These are phyloP conservation scores for Porphyra umbilicalis DNA, from an alignment of 31 red algal genomes.

Conservation along the genomic window DNA sequence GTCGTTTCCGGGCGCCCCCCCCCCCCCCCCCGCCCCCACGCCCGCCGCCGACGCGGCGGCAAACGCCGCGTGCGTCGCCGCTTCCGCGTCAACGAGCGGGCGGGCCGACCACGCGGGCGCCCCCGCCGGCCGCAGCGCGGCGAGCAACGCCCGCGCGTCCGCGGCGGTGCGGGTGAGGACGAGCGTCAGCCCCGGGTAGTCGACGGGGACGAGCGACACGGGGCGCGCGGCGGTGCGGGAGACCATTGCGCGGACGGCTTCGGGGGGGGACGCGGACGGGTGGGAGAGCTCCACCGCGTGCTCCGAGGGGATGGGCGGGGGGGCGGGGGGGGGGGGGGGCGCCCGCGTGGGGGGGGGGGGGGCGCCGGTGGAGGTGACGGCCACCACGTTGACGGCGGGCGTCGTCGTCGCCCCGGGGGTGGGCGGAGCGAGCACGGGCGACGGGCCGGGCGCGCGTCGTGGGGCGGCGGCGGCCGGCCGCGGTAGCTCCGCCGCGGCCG, in stretches of 20 bases:
- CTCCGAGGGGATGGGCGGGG: neutral
- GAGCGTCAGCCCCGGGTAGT: neutral
- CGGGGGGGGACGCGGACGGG: neutral
- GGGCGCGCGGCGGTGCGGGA: neutral
- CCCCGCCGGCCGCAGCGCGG: neutral
- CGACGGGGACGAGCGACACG: neutral
- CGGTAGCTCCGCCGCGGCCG: neutral
- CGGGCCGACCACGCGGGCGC: neutral
- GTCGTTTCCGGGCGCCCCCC: neutral
- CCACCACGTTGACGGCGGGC: too few relatives aligned
- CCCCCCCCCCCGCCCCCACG: neutral
- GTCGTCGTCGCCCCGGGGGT: neutral
- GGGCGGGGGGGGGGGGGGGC: neutral
- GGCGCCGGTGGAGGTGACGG: too few relatives aligned
- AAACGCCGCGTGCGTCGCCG: neutral
- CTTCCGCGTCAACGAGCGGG: neutral
- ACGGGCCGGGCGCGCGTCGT: neutral
- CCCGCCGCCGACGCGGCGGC: neutral
- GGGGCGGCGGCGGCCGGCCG: neutral
- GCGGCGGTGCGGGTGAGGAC: neutral
- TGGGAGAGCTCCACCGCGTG: neutral
- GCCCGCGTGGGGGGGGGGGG: too few relatives aligned
- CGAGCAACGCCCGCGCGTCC: neutral
- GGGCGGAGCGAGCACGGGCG: neutral
- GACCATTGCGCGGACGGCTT: neutral